Evolutionary conservation across 306 rosid genomes (phyloP), one percentile per base, ranked within the genome.

Genomic region (Lagenaria siceraria): DNA sequence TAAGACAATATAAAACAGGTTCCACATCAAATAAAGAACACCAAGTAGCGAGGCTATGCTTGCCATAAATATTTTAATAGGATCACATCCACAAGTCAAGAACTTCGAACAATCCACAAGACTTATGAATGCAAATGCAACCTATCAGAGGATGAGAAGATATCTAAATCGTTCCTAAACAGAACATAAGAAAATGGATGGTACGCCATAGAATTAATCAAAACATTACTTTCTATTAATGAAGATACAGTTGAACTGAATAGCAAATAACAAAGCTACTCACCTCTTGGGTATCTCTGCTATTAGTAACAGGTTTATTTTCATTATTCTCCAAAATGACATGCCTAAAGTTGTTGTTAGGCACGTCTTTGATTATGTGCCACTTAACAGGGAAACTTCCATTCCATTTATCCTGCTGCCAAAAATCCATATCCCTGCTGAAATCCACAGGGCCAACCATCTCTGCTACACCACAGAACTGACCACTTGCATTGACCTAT

Each of bases 321-420:
- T 94, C 98, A 69, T 94, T 94, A 86, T 91, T 94, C 81, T 91
- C 97, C 61, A 94, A 84, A 72, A 94, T 82, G 46, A 94, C 89
- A 87, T 94, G 98, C 80, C 97, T 86, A 80, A 91, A 90, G 82
- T 87, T 86, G 83, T 84, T 71, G 84, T 91, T 94, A 18, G 96
- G 85, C 35, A 91, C 93, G 79, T 94, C 97, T 87, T 94, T 94
- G 75, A 94, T 79, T 40, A 91, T 77, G 84, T 91, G 98, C 98
- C 98, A 94, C 87, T 87, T 89, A 10, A 94, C 95, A 86, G 95
- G 90, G 82, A 94, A 94, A 89, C 93, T 90, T 46, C 98, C 98
- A 84, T 87, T 90, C 98, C 98, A 94, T 85, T 94, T 94, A 82
- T 91, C 97, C 82, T 94, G 98, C 89, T 94, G 98, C 97, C 98